Base-by-base conservation (phyloP, 2,329 filamentous ascomycete species). In the Epichloe coenophiala region DNA sequence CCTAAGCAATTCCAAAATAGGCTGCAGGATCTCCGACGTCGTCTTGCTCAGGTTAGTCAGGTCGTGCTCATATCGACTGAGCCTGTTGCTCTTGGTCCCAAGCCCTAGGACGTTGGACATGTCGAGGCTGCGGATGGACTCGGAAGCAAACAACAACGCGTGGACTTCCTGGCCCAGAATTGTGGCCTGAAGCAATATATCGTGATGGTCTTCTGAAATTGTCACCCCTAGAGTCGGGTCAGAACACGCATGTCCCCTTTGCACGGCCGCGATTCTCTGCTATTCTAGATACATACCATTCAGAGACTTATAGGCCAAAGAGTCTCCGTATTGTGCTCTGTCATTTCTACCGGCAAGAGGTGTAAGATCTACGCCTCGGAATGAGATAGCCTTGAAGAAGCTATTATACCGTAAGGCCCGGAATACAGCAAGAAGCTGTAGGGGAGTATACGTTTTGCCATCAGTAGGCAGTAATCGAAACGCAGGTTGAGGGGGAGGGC, bases 331-430 rank as follows among this genome's bases (percentile, higher is more conserved):
- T 5, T 67, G 64, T 2, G 65, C 59, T 42, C 68, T 68, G 53
- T 80, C 77, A 45, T 67, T 67, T 45, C 61, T 66, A 38, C 63
- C 62, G 33, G 59, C 60, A 12, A 69, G 57, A 7, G 64, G 57
- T 1, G 69, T 70, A 19, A 80, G 65, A 54, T 78, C 72, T 13
- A 80, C 68, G 48, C 74, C 69, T 9, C 66, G 62, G 54, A 80
- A 77, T 2, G 75, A 79, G n/a, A 80, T 61, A 1, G 75, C 74
- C 52, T 74, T 76, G 62, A 80, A 80, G 56, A 75, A 80, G 55
- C 76, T 77, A 49, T 80, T 80, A 59, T 77, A 80, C 9, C 77
- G 69, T 52, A 80, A 61, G 2, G 77, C 75, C 4, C 76, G 71
- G 56, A 80, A 71, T 1, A 79, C 71, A 9, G 77, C 77, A n/a